Evolutionary conservation across 208 protist genomes (phyloP), one percentile per base, ranked within the genome.

Genomic region (Leishmania aethiopica): DNA sequence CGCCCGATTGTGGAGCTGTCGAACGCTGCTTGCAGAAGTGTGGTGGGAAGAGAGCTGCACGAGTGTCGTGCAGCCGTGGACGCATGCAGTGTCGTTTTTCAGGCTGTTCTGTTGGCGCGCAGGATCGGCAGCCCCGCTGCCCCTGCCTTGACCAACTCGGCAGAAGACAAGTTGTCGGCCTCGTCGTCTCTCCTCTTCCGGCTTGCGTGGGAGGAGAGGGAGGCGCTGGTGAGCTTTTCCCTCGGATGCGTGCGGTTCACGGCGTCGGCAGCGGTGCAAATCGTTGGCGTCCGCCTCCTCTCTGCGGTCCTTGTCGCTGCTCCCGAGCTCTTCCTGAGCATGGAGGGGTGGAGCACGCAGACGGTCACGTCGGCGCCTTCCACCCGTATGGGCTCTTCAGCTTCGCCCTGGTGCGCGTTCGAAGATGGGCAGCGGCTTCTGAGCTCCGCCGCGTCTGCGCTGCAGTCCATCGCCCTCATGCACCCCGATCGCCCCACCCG

Each of bases 231-330:
- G 66, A 81, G 73, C 55, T 97, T 97, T 80, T 81, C 92, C 1
- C 70, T 97, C 0, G 94, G 94, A 19, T 93, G 85, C 42, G 84
- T 90, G 7, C 88, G 90, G 22, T 96, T 92, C 67, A 67, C 78
- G 1, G 85, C 77, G 53, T 89, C 88, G 10, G 75, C 87, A n/a
- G 81, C 74, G 3, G 53, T 97, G 69, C 94, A 97, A 77, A 82
- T 82, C 2, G 79, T 79, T 28, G 94, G 94, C 15, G 90, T 96
- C n/a, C 90, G 90, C 4, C 82, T 96, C 11, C 84, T 97, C 59
- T 94, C 93, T 37, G 84, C 89, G 0, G 47, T 96, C 28, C 74
- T 97, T 51, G 92, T 88, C 13, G 88, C 88, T 1, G 94, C 91
- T 2, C 90, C 89, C 11, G 91, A 95, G 55, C 76, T 92, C 11